Evolutionary conservation across 495 filamentous ascomycete species (phyloP).

Genomic region (Xylaria acuta): DNA sequence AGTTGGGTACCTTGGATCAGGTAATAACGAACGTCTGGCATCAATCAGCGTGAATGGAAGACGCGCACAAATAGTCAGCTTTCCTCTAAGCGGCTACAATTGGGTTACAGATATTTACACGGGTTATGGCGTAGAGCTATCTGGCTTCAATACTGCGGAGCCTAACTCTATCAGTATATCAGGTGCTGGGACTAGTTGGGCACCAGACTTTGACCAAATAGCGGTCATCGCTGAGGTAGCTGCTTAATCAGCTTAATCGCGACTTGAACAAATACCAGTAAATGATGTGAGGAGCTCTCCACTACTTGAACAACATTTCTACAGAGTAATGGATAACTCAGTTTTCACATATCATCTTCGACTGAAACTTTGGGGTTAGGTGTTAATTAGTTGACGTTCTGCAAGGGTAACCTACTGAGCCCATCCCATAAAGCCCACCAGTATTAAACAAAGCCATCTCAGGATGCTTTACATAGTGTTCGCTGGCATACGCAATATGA

Average conservation of each 20-base stretch:
- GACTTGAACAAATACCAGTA: background rate
- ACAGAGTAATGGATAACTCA: background rate
- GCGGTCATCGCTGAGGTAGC: background rate
- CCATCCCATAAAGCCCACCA: background rate
- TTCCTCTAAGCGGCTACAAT: constrained; percentile 16
- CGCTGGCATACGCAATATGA: too few species aligned
- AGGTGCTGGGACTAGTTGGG: background rate
- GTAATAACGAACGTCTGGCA: constrained; percentile 12
- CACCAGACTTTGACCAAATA: constrained; percentile 21
- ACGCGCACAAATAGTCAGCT: constrained; percentile 16
- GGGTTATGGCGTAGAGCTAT: constrained; percentile 13
- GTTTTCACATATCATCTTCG: background rate
- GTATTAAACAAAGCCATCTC: background rate
- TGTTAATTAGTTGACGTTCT: background rate
- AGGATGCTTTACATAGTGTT: too few species aligned
- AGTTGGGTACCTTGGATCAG: background rate
- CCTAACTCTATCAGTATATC: constrained; percentile 9
- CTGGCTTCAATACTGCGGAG: background rate
- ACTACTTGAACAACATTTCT: background rate
- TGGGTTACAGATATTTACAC: background rate
- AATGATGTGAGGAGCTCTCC: background rate
- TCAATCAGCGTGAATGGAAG: constrained; percentile 15
- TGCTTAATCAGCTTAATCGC: background rate
- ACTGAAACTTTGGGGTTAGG: background rate
- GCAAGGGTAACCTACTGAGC: background rate